Evolutionary conservation across 306 rosid genomes (phyloP), one percentile per base, ranked within the genome.

Genomic region (Lablab purpureus): DNA sequence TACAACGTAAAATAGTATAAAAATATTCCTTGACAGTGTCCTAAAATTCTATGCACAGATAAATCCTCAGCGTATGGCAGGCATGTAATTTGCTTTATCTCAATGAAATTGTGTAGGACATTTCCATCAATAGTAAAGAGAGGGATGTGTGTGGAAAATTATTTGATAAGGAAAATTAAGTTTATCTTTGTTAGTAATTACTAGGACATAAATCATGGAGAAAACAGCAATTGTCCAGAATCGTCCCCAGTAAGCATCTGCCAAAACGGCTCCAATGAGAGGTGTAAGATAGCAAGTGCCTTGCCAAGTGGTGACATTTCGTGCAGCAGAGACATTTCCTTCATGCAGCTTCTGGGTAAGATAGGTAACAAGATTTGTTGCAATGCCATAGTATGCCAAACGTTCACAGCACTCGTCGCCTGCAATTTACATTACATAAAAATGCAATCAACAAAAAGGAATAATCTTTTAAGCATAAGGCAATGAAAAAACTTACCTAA

Each of bases 231-330:
- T 96, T 10, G 99, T 96, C 99, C 99, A 96, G 84, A 90, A 96
- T 90, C 99, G 87, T 81, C 99, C 99, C 98, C 92, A 96, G 84
- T 89, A 93, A 78, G 98, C 90, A 93, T 96, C 99, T 58, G 99
- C 99, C 50, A 93, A 41, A 67, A 96, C 79, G 63, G 99, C 99
- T 78, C 99, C 99, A 80, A 96, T 88, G 28, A 96, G 97, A 84
- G 99, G 99, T 67, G 97, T 71, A 79, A 96, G 98, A 89, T 93
- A 96, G 83, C 99, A 96, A 82, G 99, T 96, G 63, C 98, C 99
- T 80, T 88, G 90, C 98, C 99, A 96, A 52, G 94, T 96, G 79
- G 97, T 96, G 68, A 96, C 97, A 84, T 89, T 93, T 88, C 91
- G 91, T 64, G 99, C 99, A 25, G 98, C 99, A 58, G 91, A 70